Conservation (phyloP, 257 asterid species). For the Pogostemon cablin region DNA sequence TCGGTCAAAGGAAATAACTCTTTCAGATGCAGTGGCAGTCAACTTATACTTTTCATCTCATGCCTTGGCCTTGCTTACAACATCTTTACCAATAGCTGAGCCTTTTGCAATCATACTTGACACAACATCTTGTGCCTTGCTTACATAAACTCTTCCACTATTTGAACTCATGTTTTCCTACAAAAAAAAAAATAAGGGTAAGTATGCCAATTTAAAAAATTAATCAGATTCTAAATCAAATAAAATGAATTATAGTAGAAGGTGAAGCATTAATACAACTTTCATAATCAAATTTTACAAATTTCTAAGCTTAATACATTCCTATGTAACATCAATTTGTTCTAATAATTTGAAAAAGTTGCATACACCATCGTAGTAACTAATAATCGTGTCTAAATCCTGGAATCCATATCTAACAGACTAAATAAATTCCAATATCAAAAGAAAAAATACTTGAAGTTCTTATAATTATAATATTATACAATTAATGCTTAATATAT, state of each 20-base stretch:
- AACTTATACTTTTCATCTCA: conserved; percentile 87
- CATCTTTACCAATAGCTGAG: conserved; percentile 88
- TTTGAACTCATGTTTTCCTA: conserved; percentile 59
- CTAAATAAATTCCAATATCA: too few relatives aligned
- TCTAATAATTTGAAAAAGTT: too few relatives aligned
- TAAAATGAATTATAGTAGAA: background rate
- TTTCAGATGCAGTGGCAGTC: conserved; percentile 93
- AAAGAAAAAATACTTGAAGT: too few relatives aligned
- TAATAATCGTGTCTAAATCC: too few relatives aligned
- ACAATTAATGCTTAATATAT: too few relatives aligned
- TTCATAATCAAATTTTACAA: conserved; percentile 8
- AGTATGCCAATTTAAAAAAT: conserved; percentile 22
- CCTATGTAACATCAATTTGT: background rate
- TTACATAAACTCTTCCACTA: conserved; percentile 59
- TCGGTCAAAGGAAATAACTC: conserved; percentile 79
- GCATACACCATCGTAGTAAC: too few relatives aligned
- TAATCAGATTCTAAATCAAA: conserved; percentile 19
- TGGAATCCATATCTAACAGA: too few relatives aligned
- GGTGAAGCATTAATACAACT: conserved; percentile 9
- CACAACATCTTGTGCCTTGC: conserved; percentile 91
- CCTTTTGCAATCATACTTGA: conserved; percentile 90
- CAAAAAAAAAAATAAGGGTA: conserved; percentile 26
- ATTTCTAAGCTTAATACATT: conserved; percentile 17
- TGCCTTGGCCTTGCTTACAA: conserved; percentile 89
- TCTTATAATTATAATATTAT: too few relatives aligned